phyloP scores from a whole-genome alignment of 768 basidiomycete genomes.

The Lactifluus volemus region DNA sequence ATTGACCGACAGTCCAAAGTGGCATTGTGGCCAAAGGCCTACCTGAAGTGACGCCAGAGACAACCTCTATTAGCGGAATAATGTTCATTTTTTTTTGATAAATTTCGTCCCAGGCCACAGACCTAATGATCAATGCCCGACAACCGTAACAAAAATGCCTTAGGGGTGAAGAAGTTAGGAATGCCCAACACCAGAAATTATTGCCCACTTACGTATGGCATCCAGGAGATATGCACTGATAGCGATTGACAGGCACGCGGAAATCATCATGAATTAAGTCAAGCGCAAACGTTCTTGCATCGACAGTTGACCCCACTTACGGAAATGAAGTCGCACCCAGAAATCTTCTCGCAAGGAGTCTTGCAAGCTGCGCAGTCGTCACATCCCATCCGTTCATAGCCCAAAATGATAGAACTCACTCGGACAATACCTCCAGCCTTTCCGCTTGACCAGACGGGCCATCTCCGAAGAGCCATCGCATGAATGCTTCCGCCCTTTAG shows the following conservation, averaged over 20 bases:
- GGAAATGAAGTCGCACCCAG: conserved; percentile 53
- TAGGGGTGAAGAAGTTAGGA: neutral
- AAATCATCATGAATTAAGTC: neutral
- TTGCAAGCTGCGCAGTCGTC: conserved; percentile 30
- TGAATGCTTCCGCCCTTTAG: conserved; percentile 22
- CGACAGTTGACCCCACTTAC: conserved; percentile 28
- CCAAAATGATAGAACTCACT: conserved; percentile 14
- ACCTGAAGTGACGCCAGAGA: too few species aligned
- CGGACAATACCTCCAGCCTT: conserved; percentile 30
- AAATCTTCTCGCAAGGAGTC: conserved; percentile 43
- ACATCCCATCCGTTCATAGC: neutral
- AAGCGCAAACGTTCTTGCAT: neutral
- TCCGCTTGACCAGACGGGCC: conserved; percentile 22
- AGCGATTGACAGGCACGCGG: too few species aligned
- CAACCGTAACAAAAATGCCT: conserved; percentile 48
- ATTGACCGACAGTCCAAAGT: neutral
- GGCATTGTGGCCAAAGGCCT: neutral
- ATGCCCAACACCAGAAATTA: neutral
- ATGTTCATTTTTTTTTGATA: neutral
- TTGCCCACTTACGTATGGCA: conserved; percentile 37
- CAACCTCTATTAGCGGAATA: neutral
- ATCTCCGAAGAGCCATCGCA: conserved; percentile 29
- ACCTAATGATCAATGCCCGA: conserved; percentile 23
- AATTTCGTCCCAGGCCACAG: neutral
- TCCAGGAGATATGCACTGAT: conserved; percentile 45